Percentiles rank a stretch among this genome's conserved stretches.
phyloP scores from a whole-genome alignment of 177 flowering plant species.

The Vitis hybrid region DNA sequence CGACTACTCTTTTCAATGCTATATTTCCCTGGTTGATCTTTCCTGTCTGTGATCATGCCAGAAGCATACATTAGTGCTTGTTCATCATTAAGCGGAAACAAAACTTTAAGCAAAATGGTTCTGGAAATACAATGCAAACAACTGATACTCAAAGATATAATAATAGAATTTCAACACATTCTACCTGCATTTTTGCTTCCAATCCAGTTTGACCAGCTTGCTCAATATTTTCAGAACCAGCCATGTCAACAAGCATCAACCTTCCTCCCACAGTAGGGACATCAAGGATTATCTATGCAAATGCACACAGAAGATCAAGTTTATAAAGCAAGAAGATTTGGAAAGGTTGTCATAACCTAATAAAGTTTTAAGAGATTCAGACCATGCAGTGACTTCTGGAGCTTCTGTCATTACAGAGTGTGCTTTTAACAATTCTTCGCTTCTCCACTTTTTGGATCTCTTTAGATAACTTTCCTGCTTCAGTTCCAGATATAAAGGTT shows the following conservation, averaged over 20 bases:
- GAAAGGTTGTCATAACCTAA: neutral
- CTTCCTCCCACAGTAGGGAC: conserved; percentile 94
- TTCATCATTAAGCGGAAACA: neutral
- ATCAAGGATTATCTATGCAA: conserved; percentile 79
- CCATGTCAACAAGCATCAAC: conserved; percentile 99
- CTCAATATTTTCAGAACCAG: conserved; percentile 97
- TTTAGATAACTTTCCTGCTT: conserved; percentile 88
- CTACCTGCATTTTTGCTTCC: conserved; percentile 98
- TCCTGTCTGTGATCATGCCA: conserved; percentile 61
- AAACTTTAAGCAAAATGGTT: neutral
- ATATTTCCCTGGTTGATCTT: conserved; percentile 96
- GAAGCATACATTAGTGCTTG: conserved; percentile 1
- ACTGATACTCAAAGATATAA: neutral
- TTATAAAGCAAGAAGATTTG: neutral
- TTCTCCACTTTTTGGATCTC: conserved; percentile 98
- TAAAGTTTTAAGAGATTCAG: conserved; percentile 1
- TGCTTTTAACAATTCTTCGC: conserved; percentile 86
- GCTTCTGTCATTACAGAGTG: conserved; percentile 90
- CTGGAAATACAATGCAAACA: neutral
- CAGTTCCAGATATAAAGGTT: conserved; percentile 81
- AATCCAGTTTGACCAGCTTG: conserved; percentile 95
- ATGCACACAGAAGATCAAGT: neutral
- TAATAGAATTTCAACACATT: neutral
- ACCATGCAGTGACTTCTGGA: conserved; percentile 99
- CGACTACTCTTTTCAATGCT: conserved; percentile 94